These are phyloP conservation scores for Peronospora destructor DNA, from an alignment of 352 stramenopile genomes.

Conservation along the genomic window DNA sequence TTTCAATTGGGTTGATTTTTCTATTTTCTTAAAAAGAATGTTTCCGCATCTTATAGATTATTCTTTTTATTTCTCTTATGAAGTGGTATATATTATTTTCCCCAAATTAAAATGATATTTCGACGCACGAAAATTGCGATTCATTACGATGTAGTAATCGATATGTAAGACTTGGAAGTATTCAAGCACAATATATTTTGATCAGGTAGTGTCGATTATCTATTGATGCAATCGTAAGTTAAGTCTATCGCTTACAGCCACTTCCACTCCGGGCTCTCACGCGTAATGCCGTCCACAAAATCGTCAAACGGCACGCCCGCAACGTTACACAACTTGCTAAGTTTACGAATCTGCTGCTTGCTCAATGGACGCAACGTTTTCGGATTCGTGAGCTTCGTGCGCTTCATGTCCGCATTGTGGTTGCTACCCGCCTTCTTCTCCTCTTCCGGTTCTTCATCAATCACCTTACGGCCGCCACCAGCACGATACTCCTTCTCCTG, in stretches of 20 bases:
- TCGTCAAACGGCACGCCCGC: conserved; percentile 59
- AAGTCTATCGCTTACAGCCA: conserved; percentile 49
- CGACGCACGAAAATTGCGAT: too few species aligned
- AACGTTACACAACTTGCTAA: conserved; percentile 51
- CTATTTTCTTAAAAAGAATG: too few species aligned
- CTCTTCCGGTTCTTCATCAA: conserved; percentile 52
- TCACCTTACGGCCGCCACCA: conserved; percentile 36
- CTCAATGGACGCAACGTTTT: conserved; percentile 64
- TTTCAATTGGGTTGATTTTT: neutral
- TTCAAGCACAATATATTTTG: too few species aligned
- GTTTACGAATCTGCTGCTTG: conserved; percentile 62
- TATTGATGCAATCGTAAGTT: conserved; percentile 30
- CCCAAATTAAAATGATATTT: too few species aligned
- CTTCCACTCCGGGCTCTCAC: conserved; percentile 64
- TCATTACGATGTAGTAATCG: too few species aligned
- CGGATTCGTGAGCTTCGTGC: conserved; percentile 59
- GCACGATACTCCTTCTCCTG: conserved; percentile 60
- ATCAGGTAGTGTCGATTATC: neutral
- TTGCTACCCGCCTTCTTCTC: conserved; percentile 40
- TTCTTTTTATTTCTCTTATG: too few species aligned
- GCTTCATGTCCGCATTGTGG: conserved; percentile 47
- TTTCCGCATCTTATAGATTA: too few species aligned
- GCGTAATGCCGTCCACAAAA: conserved; percentile 47
- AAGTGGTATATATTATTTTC: too few species aligned
- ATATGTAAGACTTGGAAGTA: too few species aligned